A percentile compares a stretch with the other conserved stretches of the same genome.
phyloP scores from a whole-genome alignment of 345 rosid species.

The Linum lewisii region DNA sequence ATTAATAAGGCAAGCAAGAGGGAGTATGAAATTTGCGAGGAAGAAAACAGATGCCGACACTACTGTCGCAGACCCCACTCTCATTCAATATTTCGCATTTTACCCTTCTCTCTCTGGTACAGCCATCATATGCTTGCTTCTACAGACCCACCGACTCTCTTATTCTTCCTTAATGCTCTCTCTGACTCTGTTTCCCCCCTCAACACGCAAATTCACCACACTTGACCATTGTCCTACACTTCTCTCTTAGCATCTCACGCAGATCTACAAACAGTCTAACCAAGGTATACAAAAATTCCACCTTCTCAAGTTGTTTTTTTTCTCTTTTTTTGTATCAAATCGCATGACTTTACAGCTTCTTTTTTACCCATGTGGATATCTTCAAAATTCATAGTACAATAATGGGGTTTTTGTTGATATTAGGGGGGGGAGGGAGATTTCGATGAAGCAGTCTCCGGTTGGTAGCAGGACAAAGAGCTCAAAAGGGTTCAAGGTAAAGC shows the following conservation, averaged over 20 bases:
- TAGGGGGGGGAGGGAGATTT: not conserved
- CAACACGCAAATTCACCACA: not conserved
- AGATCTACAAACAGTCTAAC: no score
- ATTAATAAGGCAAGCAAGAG: no score
- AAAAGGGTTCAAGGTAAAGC: slow-evolving; percentile 54
- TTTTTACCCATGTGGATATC: no score
- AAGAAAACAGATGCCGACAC: not conserved
- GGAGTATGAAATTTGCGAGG: not conserved
- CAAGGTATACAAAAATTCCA: no score
- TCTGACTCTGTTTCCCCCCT: not conserved
- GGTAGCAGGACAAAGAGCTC: slow-evolving; percentile 34
- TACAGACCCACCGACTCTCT: not conserved
- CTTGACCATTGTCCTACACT: no score
- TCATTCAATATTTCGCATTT: no score
- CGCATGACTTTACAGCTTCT: no score
- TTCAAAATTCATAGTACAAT: not conserved
- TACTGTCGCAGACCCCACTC: not conserved
- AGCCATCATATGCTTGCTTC: not conserved
- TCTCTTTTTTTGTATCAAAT: not conserved
- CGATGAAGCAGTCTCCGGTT: slow-evolving; percentile 29
- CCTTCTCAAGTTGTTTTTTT: no score
- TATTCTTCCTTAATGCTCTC: not conserved
- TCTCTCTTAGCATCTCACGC: no score
- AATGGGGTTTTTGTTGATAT: not conserved
- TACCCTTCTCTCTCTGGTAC: not conserved